phyloP scores from a whole-genome alignment of 495 filamentous ascomycete species.

The Lepraria neglecta region DNA sequence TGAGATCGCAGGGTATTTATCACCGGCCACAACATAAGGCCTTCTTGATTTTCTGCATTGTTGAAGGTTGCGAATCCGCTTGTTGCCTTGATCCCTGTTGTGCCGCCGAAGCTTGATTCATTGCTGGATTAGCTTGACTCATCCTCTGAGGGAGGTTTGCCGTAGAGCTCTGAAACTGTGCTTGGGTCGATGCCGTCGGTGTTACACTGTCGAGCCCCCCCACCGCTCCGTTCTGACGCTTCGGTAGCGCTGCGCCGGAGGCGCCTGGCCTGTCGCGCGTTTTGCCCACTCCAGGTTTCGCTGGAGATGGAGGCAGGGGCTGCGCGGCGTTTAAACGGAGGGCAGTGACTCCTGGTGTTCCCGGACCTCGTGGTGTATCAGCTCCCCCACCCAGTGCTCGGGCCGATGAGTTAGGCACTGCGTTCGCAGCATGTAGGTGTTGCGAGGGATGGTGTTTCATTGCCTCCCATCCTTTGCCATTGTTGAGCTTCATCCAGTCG shows the following conservation, averaged over 20 bases:
- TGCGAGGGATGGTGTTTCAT: conserved; percentile 77
- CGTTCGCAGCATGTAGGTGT: conserved; percentile 67
- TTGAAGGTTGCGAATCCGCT: conserved; percentile 45
- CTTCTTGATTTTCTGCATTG: conserved; percentile 68
- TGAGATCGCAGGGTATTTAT: background rate
- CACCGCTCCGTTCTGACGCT: conserved; percentile 63
- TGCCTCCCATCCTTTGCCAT: conserved; percentile 90
- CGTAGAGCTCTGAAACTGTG: conserved; percentile 85
- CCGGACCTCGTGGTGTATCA: conserved; percentile 54
- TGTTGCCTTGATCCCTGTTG: conserved; percentile 34
- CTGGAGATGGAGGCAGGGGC: conserved; percentile 83
- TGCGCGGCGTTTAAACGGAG: conserved; percentile 96
- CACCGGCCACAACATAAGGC: conserved; percentile 71
- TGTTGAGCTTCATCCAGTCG: conserved; percentile 99
- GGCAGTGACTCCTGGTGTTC: conserved; percentile 59
- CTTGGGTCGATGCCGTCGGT: conserved; percentile 75
- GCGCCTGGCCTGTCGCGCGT: conserved; percentile 75
- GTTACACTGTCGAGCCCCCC: conserved; percentile 70
- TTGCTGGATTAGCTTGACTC: conserved; percentile 50
- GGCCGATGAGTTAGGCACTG: conserved; percentile 65
- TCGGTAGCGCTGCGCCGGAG: conserved; percentile 58
- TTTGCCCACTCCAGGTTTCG: conserved; percentile 72
- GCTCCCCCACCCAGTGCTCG: conserved; percentile 67
- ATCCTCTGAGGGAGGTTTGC: conserved; percentile 70
- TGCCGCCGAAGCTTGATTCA: conserved; percentile 44